Conservation (phyloP, 2,329 filamentous ascomycete species). For the Arthrobotrys sinensis region DNA sequence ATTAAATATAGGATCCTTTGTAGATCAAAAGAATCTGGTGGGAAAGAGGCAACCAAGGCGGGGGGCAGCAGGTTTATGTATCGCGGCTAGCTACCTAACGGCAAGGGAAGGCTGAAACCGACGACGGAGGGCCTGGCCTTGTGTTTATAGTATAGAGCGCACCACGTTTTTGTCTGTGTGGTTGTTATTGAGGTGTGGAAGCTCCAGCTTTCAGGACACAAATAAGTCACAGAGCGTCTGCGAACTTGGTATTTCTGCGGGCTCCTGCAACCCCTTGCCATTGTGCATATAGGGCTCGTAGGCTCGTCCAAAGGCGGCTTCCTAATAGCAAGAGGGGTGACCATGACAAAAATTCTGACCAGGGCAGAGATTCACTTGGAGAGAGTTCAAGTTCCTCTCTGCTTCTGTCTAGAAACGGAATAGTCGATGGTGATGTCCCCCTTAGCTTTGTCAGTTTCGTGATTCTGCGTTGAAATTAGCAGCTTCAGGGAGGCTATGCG, state of each 20-base stretch:
- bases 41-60: constrained; percentile 21
- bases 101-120: constrained; percentile 49
- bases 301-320: constrained; percentile 53
- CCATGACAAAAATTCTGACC: constrained; percentile 59
- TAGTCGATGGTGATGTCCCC: constrained; percentile 32
- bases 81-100: constrained; percentile 36
- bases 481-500: constrained; percentile 56
- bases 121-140: constrained; percentile 40
- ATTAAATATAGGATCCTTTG: constrained; percentile 34
- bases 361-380: constrained; percentile 43
- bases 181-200: constrained; percentile 38
- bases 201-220: constrained; percentile 38
- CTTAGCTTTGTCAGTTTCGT: constrained; percentile 53
- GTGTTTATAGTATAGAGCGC: constrained; percentile 37
- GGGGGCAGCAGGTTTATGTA: constrained; percentile 53
- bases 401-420: constrained; percentile 25
- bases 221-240: constrained; percentile 17
- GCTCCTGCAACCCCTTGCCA: constrained; percentile 43
- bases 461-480: constrained; percentile 59
- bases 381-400: constrained; percentile 37
- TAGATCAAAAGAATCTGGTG: constrained; percentile 25
- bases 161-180: constrained; percentile 57
- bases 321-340: constrained; percentile 45
- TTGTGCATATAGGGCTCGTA: constrained; percentile 41
- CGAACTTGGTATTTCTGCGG: not conserved